Conservation (phyloP, 2,329 filamentous ascomycete genomes). For the Diaporthe velutina region DNA sequence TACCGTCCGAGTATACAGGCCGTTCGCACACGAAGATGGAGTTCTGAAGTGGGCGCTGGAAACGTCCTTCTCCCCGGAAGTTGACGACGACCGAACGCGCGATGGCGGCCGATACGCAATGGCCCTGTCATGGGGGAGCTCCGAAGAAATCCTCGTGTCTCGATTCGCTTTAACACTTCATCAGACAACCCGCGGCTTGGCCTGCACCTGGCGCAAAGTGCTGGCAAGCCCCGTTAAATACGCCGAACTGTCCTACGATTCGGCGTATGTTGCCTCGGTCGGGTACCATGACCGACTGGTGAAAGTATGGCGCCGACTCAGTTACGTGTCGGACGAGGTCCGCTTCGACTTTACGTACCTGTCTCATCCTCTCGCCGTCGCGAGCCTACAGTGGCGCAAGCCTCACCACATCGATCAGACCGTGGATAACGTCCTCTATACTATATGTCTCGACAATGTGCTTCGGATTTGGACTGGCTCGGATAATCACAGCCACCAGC, state of each 20-base stretch:
- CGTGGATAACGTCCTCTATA: conserved; percentile 90
- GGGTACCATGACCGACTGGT: conserved; percentile 84
- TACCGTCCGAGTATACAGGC: conserved; percentile 82
- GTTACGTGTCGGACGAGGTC: conserved; percentile 85
- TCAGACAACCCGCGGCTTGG: conserved; percentile 60
- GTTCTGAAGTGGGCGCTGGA: conserved; percentile 79
- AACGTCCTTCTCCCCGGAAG: conserved; percentile 63
- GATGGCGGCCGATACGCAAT: conserved; percentile 52
- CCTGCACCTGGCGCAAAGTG: conserved; percentile 78
- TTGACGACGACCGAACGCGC: conserved; percentile 46
- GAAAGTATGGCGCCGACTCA: conserved; percentile 92
- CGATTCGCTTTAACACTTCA: conserved; percentile 79
- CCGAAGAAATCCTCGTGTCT: conserved; percentile 87
- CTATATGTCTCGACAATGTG: conserved; percentile 83
- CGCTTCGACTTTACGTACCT: conserved; percentile 94
- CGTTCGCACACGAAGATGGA: conserved; percentile 77
- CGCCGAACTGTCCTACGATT: conserved; percentile 87
- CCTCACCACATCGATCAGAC: conserved; percentile 83
- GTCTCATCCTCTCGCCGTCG: conserved; percentile 85
- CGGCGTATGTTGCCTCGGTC: conserved; percentile 85
- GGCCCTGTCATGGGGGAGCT: conserved; percentile 86
- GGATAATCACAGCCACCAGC: conserved; percentile 78
- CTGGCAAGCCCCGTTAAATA: conserved; percentile 81
- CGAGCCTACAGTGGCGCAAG: conserved; percentile 86
- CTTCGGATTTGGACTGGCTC: conserved; percentile 87